These are phyloP conservation scores for Raffaelea deltoideospora DNA, from an alignment of 2,329 filamentous ascomycete genomes.

Conservation along the genomic window DNA sequence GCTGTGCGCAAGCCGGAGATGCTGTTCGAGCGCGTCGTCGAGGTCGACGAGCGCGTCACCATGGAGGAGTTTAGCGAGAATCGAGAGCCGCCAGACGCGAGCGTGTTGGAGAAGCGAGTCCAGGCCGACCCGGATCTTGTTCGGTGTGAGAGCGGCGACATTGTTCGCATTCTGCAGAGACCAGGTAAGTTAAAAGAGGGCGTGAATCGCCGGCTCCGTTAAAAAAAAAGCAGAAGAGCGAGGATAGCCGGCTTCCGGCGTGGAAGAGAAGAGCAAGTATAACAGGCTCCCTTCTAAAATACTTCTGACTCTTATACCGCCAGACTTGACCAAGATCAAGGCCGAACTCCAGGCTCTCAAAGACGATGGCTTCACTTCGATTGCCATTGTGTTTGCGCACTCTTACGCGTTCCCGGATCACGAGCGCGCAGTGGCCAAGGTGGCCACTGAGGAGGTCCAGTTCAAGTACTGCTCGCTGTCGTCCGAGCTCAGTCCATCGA, in stretches of 20 bases:
- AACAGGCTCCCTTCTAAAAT: too few species aligned
- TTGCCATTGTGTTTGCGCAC: conserved; percentile 21
- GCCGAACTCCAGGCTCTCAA: conserved; percentile 44
- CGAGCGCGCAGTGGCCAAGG: conserved; percentile 4
- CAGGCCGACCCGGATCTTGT: conserved; percentile 16
- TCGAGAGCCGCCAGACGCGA: conserved; percentile 13
- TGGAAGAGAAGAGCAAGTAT: too few species aligned
- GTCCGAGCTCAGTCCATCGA: conserved; percentile 32
- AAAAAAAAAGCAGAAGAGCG: too few species aligned
- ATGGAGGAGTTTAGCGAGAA: conserved; percentile 3
- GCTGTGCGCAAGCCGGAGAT: conserved; percentile 10
- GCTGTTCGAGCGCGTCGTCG: conserved; percentile 4
- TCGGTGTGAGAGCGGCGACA: too few species aligned
- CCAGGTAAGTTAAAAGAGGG: too few species aligned
- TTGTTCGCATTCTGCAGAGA: too few species aligned
- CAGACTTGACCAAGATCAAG: conserved; percentile 37
- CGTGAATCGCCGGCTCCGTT: too few species aligned
- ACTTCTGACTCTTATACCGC: conserved; percentile 22
- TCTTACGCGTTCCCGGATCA: conserved; percentile 8
- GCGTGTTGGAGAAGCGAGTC: not conserved
- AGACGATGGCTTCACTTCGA: conserved; percentile 34
- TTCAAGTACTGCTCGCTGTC: conserved; percentile 1
- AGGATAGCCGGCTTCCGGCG: too few species aligned
- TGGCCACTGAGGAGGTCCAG: conserved; percentile 4
- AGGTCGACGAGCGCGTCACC: conserved; percentile 7